Evolutionary conservation across 169 alveolate genomes (phyloP).

Genomic region (Blepharisma undulans): DNA sequence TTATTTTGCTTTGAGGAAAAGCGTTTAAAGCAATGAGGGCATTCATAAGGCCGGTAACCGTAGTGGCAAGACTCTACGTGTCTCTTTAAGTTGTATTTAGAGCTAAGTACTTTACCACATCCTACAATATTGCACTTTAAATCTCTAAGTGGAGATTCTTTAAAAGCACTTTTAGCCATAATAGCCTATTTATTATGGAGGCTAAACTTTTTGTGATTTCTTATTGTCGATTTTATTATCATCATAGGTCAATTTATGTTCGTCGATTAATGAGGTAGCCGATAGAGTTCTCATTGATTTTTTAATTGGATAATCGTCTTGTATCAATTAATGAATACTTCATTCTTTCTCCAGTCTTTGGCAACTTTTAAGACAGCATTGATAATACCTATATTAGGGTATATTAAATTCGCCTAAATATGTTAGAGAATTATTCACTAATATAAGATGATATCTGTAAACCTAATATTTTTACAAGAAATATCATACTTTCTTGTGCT

Average conservation of each 20-base stretch:
- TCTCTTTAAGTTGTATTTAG: conserved; percentile 37
- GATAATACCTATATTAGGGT: neutral
- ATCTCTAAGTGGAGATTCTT: neutral
- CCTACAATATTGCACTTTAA: conserved; percentile 6
- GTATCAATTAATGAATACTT: neutral
- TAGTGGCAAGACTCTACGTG: conserved; percentile 38
- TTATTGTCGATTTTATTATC: neutral
- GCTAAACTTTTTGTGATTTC: neutral
- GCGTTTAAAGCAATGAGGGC: conserved; percentile 32
- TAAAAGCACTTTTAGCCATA: neutral
- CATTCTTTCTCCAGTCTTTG: neutral
- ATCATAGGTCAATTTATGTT: neutral
- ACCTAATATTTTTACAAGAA: neutral
- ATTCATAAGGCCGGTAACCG: conserved; percentile 41
- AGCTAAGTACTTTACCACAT: conserved; percentile 4
- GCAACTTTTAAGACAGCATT: neutral
- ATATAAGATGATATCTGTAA: neutral
- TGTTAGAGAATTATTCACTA: neutral
- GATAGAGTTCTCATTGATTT: neutral
- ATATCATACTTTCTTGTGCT: neutral
- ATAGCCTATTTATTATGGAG: neutral
- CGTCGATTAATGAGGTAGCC: neutral
- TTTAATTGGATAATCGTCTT: neutral
- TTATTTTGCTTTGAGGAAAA: conserved; percentile 42
- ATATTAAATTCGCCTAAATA: neutral